These are phyloP conservation scores for Dendrobium chrysotoxum DNA, from an alignment of 106 monocot genomes.

Conservation along the genomic window DNA sequence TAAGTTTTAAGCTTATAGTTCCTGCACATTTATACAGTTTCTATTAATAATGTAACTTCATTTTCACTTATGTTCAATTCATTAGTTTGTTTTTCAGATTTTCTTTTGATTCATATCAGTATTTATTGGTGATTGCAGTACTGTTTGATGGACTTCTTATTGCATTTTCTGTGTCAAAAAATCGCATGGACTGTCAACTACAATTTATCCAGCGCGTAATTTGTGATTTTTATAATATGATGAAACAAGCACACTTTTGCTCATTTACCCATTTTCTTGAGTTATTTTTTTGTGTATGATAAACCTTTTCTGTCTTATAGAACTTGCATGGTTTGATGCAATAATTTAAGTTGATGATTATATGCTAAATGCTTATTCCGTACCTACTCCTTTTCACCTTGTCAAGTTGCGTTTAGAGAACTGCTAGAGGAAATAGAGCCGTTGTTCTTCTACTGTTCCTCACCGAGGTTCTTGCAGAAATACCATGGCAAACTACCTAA, in stretches of 20 bases:
- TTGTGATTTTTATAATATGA: background rate
- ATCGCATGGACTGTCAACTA: background rate
- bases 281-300: background rate
- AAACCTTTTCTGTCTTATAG: too few relatives aligned
- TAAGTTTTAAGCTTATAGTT: constrained; percentile 10
- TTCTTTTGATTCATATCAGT: background rate
- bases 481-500: too few relatives aligned
- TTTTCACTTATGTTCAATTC: background rate
- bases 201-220: background rate
- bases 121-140: background rate
- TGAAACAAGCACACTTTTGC: background rate
- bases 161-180: background rate
- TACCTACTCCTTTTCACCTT: too few relatives aligned
- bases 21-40: background rate
- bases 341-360: too few relatives aligned
- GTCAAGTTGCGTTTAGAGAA: too few relatives aligned
- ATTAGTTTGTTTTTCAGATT: background rate
- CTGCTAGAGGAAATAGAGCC: too few relatives aligned
- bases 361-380: too few relatives aligned
- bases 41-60: background rate
- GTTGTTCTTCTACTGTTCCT: too few relatives aligned
- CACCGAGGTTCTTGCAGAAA: too few relatives aligned
- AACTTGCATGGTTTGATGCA: too few relatives aligned
- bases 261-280: background rate
- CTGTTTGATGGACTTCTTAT: background rate